Evolutionary conservation across 352 stramenopile genomes (phyloP).

Genomic region (Blastocystis sp.): DNA sequence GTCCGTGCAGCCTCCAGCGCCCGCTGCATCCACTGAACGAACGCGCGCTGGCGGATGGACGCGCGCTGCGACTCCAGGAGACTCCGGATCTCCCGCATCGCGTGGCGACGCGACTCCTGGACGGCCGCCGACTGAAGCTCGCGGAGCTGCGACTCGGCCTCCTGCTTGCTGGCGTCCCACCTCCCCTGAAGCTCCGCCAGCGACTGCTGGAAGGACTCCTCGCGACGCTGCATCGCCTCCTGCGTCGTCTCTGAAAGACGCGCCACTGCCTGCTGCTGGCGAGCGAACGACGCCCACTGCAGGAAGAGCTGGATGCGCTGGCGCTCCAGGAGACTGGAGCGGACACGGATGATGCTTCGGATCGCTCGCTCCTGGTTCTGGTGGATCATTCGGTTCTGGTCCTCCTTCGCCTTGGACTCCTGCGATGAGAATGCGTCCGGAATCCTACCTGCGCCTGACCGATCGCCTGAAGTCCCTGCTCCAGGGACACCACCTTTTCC

Average conservation of each 20-base stretch:
- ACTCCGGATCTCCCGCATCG: neutral
- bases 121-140: no score
- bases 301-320: neutral
- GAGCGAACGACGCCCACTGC: neutral
- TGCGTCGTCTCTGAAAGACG: neutral
- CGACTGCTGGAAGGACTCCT: neutral
- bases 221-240: neutral
- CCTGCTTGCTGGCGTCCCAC: neutral
- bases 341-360: neutral
- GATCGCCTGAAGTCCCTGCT: constrained; percentile 9
- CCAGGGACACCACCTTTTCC: constrained; percentile 37
- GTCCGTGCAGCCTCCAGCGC: neutral
- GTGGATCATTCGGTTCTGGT: neutral
- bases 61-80: neutral
- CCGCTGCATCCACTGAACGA: neutral
- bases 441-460: neutral
- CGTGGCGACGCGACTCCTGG: no score
- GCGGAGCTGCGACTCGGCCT: no score
- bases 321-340: neutral
- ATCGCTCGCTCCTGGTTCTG: neutral
- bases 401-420: neutral
- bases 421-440: neutral
- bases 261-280: neutral
- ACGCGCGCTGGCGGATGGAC: neutral
- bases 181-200: neutral